Conservation (phyloP, 805 yeast genomes). For the Nakazawaea sp. region DNA sequence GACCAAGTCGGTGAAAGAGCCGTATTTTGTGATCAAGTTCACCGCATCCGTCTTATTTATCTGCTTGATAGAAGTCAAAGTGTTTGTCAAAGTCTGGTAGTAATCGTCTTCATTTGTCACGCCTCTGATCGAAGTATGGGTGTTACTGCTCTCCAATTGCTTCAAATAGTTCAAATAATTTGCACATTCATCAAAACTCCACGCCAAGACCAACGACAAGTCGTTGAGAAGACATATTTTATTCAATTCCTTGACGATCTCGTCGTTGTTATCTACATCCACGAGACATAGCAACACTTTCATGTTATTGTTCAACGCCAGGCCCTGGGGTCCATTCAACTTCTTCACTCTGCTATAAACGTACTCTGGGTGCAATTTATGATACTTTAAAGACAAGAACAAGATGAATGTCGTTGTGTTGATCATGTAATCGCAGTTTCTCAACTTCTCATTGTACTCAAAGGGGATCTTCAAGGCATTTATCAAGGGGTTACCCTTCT, state of each 20-base stretch:
- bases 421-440: slow-evolving; percentile 58
- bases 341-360: slow-evolving; percentile 48
- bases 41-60: slow-evolving; percentile 50
- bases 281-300: slow-evolving; percentile 57
- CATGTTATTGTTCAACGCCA: slow-evolving; percentile 29
- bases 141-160: slow-evolving; percentile 23
- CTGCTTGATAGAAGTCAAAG: slow-evolving; percentile 37
- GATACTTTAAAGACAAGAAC: slow-evolving; percentile 64
- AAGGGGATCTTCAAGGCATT: slow-evolving; percentile 44
- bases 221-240: slow-evolving; percentile 43
- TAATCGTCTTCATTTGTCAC: slow-evolving; percentile 30
- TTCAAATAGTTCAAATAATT: slow-evolving; percentile 29
- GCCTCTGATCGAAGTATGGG: slow-evolving; percentile 33
- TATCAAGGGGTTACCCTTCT: slow-evolving; percentile 67
- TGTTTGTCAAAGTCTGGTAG: slow-evolving; percentile 35
- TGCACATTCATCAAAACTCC: slow-evolving; percentile 52
- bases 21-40: slow-evolving; percentile 42
- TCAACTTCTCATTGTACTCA: slow-evolving; percentile 44
- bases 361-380: slow-evolving; percentile 72
- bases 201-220: slow-evolving; percentile 40
- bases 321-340: slow-evolving; percentile 13
- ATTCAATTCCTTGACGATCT: slow-evolving; percentile 37
- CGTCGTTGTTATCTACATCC: slow-evolving; percentile 55
- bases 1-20: slow-evolving; percentile 35
- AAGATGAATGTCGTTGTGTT: slow-evolving; percentile 49